phyloP scores from a whole-genome alignment of 2,329 filamentous ascomycete species.

The Penicillium frequentans region DNA sequence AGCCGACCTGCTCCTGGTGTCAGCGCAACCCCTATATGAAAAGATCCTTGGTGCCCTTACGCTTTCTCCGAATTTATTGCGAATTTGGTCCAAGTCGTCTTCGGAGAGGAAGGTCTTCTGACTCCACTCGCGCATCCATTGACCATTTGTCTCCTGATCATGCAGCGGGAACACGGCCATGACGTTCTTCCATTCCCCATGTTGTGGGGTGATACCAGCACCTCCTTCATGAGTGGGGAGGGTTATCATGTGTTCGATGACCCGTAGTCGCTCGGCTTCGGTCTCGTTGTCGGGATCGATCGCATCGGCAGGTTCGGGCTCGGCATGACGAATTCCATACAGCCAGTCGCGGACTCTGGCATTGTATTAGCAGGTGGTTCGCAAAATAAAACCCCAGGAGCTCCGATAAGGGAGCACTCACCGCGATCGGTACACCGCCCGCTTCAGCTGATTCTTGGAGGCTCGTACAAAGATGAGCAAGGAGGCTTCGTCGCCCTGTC shows the following conservation, averaged over 20 bases:
- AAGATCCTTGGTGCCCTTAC: conserved; percentile 19
- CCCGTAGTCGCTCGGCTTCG: conserved; percentile 83
- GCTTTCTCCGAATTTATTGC: conserved; percentile 71
- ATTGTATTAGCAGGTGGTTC: not conserved
- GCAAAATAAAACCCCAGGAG: not conserved
- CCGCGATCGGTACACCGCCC: conserved; percentile 82
- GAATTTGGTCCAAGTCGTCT: conserved; percentile 71
- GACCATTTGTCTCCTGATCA: conserved; percentile 72
- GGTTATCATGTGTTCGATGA: conserved; percentile 83
- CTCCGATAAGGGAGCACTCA: conserved; percentile 29
- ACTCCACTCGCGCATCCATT: conserved; percentile 75
- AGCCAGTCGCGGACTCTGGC: conserved; percentile 91
- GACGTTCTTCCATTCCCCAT: conserved; percentile 72
- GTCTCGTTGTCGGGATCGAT: conserved; percentile 81
- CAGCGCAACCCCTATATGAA: not conserved
- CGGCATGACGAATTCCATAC: conserved; percentile 78
- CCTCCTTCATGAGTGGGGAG: conserved; percentile 72
- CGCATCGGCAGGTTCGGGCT: conserved; percentile 68
- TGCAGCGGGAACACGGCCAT: conserved; percentile 77
- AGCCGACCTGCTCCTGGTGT: conserved; percentile 63
- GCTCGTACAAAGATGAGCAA: conserved; percentile 84
- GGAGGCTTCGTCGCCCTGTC: conserved; percentile 72
- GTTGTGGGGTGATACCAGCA: conserved; percentile 71
- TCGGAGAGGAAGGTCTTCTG: conserved; percentile 49
- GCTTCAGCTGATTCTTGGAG: conserved; percentile 71